Evolutionary conservation across 768 basidiomycete species (phyloP).

Genomic region (Boletellus ananiceps): DNA sequence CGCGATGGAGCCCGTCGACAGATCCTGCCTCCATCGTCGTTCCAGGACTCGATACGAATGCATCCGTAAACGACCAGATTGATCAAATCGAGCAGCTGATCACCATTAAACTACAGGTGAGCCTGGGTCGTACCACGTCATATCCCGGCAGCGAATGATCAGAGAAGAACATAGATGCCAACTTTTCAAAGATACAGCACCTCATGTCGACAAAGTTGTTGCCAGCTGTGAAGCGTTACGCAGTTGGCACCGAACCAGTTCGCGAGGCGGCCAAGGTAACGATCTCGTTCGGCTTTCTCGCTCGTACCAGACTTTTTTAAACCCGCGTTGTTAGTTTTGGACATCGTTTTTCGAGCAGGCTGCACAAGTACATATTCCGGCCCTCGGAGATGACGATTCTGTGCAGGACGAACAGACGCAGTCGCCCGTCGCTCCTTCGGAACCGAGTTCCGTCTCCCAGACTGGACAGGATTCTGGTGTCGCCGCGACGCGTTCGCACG

Average conservation of each 20-base stretch:
- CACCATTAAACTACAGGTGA: slow-evolving; percentile 83
- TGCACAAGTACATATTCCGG: slow-evolving; percentile 80
- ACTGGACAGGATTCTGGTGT: slow-evolving; percentile 6
- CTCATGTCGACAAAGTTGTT: slow-evolving; percentile 74
- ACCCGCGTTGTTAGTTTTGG: slow-evolving; percentile 68
- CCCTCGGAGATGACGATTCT: slow-evolving; percentile 63
- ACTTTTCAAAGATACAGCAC: slow-evolving; percentile 87
- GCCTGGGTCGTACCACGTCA: not conserved
- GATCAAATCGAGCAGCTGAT: slow-evolving; percentile 96
- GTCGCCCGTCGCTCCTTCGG: slow-evolving; percentile 16
- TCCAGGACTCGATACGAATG: slow-evolving; percentile 67
- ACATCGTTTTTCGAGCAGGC: slow-evolving; percentile 93
- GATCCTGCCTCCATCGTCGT: slow-evolving; percentile 63
- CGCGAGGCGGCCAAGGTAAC: slow-evolving; percentile 83
- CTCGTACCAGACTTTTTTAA: not conserved
- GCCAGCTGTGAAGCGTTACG: slow-evolving; percentile 87
- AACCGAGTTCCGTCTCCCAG: slow-evolving; percentile 11
- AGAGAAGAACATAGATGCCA: slow-evolving; percentile 81
- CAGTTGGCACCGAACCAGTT: slow-evolving; percentile 81
- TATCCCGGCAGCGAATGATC: slow-evolving; percentile 13
- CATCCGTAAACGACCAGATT: slow-evolving; percentile 74
- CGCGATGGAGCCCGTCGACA: slow-evolving; percentile 61
- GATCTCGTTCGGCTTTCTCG: slow-evolving; percentile 18
- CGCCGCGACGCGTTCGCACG: slow-evolving; percentile 12
- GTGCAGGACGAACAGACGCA: slow-evolving; percentile 48